phyloP scores from a whole-genome alignment of 371 early-diverging fungal species.

The Rhizopus delemar region DNA sequence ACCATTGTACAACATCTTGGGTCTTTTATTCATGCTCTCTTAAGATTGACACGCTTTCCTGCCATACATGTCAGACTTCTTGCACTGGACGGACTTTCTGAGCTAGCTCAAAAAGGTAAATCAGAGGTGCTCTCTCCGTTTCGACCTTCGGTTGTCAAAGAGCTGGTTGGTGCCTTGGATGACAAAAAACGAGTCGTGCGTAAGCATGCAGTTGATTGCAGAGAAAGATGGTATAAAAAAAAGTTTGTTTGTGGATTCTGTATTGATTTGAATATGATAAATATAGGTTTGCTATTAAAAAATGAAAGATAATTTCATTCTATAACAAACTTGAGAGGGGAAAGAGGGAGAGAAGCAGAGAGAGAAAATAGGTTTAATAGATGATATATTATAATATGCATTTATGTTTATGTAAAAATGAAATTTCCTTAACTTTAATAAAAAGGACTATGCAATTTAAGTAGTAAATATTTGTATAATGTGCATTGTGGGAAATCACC shows the following conservation, averaged over 20 bases:
- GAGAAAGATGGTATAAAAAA: constrained; percentile 71
- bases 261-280: background rate
- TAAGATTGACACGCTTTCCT: constrained; percentile 20
- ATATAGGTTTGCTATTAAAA: background rate
- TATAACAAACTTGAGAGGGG: too few species aligned
- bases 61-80: constrained; percentile 46
- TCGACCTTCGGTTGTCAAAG: constrained; percentile 60
- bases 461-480: too few species aligned
- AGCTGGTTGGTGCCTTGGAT: constrained; percentile 65
- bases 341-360: background rate
- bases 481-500: too few species aligned
- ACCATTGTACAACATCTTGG: constrained; percentile 18
- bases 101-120: constrained; percentile 15
- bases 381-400: too few species aligned
- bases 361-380: background rate
- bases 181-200: constrained; percentile 87
- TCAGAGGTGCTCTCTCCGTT: constrained; percentile 25
- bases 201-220: constrained; percentile 77
- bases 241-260: constrained; percentile 1
- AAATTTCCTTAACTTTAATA: too few species aligned
- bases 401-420: too few species aligned
- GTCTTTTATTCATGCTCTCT: constrained; percentile 29
- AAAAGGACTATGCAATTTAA: too few species aligned
- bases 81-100: constrained; percentile 65
- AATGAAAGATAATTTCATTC: background rate